A percentile compares a stretch with the other conserved stretches of the same genome.
These are phyloP conservation scores for Penicillium silybi DNA, from an alignment of 495 filamentous ascomycete genomes.

Conservation along the genomic window DNA sequence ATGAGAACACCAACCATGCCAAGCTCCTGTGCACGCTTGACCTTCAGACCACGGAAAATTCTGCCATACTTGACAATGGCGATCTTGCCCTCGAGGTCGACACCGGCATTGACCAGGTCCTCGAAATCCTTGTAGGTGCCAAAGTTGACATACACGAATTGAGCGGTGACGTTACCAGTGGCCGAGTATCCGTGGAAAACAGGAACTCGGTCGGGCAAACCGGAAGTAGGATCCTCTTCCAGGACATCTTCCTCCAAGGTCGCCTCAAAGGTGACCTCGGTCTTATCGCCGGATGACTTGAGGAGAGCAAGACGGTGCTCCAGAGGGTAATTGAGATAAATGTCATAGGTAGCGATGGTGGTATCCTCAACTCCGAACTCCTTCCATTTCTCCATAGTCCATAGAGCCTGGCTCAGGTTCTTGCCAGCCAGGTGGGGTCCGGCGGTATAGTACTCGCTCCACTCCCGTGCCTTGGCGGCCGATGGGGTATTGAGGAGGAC, in stretches of 20 bases:
- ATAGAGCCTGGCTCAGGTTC: conserved; percentile 80
- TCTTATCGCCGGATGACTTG: conserved; percentile 42
- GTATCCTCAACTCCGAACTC: conserved; percentile 74
- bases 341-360: conserved; percentile 75
- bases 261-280: conserved; percentile 69
- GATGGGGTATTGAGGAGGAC: conserved; percentile 71
- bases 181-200: conserved; percentile 96
- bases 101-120: conserved; percentile 70
- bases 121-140: conserved; percentile 82
- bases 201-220: conserved; percentile 70
- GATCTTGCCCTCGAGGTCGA: conserved; percentile 79
- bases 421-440: conserved; percentile 86
- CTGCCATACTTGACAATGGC: conserved; percentile 82
- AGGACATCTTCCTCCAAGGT: conserved; percentile 80
- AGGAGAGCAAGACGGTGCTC: conserved; percentile 76
- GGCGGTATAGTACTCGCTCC: conserved; percentile 86
- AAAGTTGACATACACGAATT: conserved; percentile 83
- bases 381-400: conserved; percentile 82
- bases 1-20: conserved; percentile 86
- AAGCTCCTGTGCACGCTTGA: conserved; percentile 87
- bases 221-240: conserved; percentile 76
- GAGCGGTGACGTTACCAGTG: conserved; percentile 82
- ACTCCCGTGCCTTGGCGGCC: conserved; percentile 64
- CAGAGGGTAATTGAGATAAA: conserved; percentile 86
- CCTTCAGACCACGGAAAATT: conserved; percentile 86